Base-by-base conservation (phyloP, 2,329 filamentous ascomycete genomes). In the Colletotrichum sp. region DNA sequence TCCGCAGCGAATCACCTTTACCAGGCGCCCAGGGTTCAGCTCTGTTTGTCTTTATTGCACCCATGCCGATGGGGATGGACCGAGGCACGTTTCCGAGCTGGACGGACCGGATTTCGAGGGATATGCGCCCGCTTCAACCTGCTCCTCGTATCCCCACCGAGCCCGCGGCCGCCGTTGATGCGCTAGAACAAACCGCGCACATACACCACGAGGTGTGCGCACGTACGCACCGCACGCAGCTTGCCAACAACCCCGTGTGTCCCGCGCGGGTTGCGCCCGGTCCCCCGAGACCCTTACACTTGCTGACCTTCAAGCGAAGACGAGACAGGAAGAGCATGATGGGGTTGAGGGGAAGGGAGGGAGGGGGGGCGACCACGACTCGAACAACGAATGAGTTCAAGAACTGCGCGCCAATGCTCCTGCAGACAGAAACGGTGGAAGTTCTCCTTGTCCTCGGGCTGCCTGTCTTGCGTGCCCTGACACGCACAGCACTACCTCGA, bases 251-350 rank as follows among this genome's bases (percentile, higher is more conserved):
- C 38, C 31, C 55, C 13, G 43, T 31, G 43, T 21, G 18, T 24
- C 29, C 43, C 43, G 43, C 13, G 13, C 24, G 58, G 31, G 58
- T 43, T 16, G 29, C 69, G 62, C 57, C 57, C 29, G 62, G 62
- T 31, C 62, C 21, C 21, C 34, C 16, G 43, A 24, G 69, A 67
- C 63, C 72, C 47, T 33, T 58, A 51, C 33, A 16, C 38, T 63
- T 34, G n/a, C 31, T 58, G 34, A 36, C 27, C 68, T 67, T 74
- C 69, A 67, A 72, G 72, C 68, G 43, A 73, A 66, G 62, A 57
- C 61, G 68, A 63, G 67, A 66, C 51, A 27, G 9, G n/a, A 63
- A 13, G 27, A 54, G 38, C 57, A 58, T 31, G 57, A 55, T 65
- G 62, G 24, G 51, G 57, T 21, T 36, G 57, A 36, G 31, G 31